phyloP scores from a whole-genome alignment of 78 protist genomes.

The Guillardia theta region DNA sequence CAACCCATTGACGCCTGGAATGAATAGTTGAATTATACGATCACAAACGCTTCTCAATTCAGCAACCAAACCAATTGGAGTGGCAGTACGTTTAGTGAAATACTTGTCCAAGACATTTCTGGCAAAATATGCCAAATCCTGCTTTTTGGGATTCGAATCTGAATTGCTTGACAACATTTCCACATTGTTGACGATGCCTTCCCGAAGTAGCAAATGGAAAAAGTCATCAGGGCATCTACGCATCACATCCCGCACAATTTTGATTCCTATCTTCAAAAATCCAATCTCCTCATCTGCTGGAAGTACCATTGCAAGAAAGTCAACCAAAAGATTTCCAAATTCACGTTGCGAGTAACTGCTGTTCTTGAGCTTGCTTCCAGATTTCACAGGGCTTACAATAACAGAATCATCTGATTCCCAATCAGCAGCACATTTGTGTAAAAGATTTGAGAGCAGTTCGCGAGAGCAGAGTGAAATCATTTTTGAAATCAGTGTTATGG shows the following conservation, averaged over 20 bases:
- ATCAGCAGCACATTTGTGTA: no score
- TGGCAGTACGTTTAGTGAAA: neutral
- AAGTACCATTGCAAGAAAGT: neutral
- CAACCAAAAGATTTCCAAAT: neutral
- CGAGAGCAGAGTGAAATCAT: neutral
- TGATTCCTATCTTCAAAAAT: neutral
- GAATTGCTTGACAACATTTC: no score
- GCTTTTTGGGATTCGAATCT: no score
- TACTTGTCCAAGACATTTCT: no score
- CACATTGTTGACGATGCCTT: conserved; percentile 2
- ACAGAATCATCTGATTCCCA: no score
- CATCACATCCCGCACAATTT: neutral
- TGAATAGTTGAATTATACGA: no score
- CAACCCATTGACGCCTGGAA: neutral
- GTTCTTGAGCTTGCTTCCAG: neutral
- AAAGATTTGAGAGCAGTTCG: no score
- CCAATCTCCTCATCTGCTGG: neutral
- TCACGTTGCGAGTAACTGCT: neutral
- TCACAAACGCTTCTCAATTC: no score
- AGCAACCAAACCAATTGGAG: neutral
- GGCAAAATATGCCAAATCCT: no score
- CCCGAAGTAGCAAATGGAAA: neutral
- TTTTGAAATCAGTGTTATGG: neutral
- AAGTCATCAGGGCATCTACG: neutral
- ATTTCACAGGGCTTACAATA: no score